These are phyloP conservation scores for Hydnomerulius pinastri DNA, from an alignment of 768 basidiomycete species.

Conservation along the genomic window DNA sequence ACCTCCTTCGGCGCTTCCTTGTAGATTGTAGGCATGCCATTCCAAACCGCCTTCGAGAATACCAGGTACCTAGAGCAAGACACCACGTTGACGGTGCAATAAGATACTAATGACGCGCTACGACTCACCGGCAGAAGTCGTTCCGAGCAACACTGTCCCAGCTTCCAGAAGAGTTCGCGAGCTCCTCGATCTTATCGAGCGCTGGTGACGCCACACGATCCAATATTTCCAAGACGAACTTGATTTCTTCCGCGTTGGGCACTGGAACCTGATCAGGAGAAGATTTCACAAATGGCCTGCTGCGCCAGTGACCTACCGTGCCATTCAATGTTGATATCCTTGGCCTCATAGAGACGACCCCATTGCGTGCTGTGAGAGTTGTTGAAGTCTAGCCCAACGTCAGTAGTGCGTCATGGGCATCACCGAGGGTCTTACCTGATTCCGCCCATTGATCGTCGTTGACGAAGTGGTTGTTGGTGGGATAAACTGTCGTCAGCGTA, in stretches of 20 bases:
- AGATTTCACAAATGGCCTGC: constrained; percentile 12
- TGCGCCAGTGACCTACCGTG: constrained; percentile 52
- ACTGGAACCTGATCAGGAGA: constrained; percentile 48
- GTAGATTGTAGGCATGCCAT: constrained; percentile 71
- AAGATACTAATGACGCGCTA: constrained; percentile 3
- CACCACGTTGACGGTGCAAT: constrained; percentile 2
- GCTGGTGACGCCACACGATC: constrained; percentile 66
- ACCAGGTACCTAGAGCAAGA: constrained; percentile 56
- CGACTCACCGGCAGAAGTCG: constrained; percentile 84
- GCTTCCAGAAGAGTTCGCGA: constrained; percentile 52
- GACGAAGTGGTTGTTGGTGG: constrained; percentile 76
- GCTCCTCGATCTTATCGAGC: constrained; percentile 62
- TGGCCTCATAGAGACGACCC: constrained; percentile 77
- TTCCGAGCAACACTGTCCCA: constrained; percentile 74
- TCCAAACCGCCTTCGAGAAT: constrained; percentile 74
- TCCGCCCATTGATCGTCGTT: constrained; percentile 81
- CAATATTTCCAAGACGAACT: constrained; percentile 78
- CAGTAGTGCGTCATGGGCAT: constrained; percentile 9
- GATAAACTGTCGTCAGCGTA: constrained; percentile 75
- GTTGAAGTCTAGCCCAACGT: constrained; percentile 52
- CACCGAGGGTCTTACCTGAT: constrained; percentile 51
- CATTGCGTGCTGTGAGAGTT: constrained; percentile 66
- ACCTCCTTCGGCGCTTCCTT: constrained; percentile 59
- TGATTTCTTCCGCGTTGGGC: constrained; percentile 59
- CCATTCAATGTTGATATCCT: constrained; percentile 87